phyloP scores from a whole-genome alignment of 345 rosid species.

The Eutrema heterophyllum region DNA sequence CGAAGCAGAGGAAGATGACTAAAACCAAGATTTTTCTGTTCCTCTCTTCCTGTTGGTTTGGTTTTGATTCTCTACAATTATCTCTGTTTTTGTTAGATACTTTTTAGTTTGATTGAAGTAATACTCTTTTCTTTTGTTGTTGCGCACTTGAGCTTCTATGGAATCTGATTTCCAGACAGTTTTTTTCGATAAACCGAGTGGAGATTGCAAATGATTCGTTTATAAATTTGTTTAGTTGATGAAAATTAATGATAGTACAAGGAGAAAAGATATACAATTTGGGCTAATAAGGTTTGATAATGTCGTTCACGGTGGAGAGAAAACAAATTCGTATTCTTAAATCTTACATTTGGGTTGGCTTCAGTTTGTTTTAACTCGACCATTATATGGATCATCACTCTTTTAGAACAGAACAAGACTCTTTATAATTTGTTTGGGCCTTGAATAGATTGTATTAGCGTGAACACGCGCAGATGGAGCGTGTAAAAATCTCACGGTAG shows the following conservation, averaged over 20 bases:
- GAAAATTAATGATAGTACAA: too few species aligned
- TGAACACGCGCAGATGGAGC: neutral
- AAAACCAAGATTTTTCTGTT: conserved; percentile 6
- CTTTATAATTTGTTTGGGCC: neutral
- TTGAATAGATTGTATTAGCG: neutral
- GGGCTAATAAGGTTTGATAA: neutral
- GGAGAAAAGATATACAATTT: neutral
- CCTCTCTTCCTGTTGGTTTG: neutral
- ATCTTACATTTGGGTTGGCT: neutral
- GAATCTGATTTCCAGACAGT: neutral
- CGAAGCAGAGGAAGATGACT: conserved; percentile 87
- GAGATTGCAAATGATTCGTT: neutral
- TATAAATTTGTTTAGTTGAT: neutral
- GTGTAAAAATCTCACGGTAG: neutral
- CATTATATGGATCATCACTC: neutral
- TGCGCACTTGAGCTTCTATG: neutral
- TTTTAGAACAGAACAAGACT: neutral
- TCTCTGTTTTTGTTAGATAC: neutral
- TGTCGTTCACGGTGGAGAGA: neutral
- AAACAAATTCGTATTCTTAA: neutral
- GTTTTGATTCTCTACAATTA: neutral
- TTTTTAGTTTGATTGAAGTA: neutral
- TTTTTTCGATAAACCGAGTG: neutral
- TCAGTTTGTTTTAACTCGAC: neutral
- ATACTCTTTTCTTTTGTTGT: neutral